Evolutionary conservation across 352 stramenopile genomes (phyloP), one percentile per base, ranked within the genome.

Genomic region (Phytophthora podocarpi): DNA sequence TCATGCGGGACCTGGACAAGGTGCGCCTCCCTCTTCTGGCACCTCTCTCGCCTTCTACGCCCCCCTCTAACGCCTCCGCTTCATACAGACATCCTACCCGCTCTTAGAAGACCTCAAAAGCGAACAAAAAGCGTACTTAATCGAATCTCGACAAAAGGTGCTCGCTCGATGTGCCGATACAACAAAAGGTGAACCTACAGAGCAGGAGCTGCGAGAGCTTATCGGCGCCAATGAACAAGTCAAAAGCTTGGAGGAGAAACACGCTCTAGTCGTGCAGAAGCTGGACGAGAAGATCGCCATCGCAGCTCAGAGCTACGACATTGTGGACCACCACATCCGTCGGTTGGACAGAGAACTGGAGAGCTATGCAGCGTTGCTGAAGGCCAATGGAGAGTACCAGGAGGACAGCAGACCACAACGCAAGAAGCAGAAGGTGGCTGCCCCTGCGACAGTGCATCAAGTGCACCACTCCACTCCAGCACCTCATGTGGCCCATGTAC

Each of bases 241-340:
- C 16, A 45, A 66, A 32, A 65, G 37, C 7, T 66, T 95, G 20
- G 62, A 67, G 10, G 61, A 79, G 30, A 91, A 86, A 60, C 82
- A 89, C 49, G 71, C 87, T 47, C 69, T 82, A 21, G 86, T 91
- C 5, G 72, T 93, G 21, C 84, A 95, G 68, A 93, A 95, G 56
- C 74, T 93, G 48, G 86, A 95, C 65, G 86, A 95, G 72, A 95
- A 95, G 57, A 87, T 93, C 45, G 86, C 86, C 39, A 95, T 95
- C 56, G 86, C 86, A 15, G 82, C 81, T 47, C 86, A 95, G 64
- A 90, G 76, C 34, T 95, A 95, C 66, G 86, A 93, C 67, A 77
- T 95, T 50, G 82, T 95, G 21, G 86, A 95, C 59, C 86, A 93
- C 64, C 86, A 95, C 43, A 95, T 95, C 56, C 80, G 83, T 5